Evolutionary conservation across 306 rosid species (phyloP).

Genomic region (Leucaena leucocephala): DNA sequence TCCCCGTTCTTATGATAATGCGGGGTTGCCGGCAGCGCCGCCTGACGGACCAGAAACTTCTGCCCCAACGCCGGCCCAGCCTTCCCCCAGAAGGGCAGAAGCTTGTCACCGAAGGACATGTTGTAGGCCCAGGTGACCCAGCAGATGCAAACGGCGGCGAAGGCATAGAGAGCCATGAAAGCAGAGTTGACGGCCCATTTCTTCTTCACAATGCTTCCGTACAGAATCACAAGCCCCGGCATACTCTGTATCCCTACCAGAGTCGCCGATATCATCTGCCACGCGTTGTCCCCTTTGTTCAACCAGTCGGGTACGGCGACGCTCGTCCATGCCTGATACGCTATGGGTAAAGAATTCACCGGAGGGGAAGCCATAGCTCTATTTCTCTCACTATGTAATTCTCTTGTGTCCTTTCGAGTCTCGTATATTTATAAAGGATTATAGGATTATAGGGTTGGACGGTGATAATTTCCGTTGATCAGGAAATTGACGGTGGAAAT

Average conservation of each 20-base stretch:
- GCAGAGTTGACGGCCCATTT: conserved; percentile 49
- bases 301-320: conserved; percentile 45
- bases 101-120: conserved; percentile 42
- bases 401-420: background rate
- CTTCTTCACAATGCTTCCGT: conserved; percentile 51
- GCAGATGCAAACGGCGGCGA: conserved; percentile 33
- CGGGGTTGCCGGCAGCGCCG: conserved; percentile 6
- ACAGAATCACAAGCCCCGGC: conserved; percentile 52
- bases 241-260: conserved; percentile 52
- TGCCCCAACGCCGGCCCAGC: conserved; percentile 41
- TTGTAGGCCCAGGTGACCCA: conserved; percentile 45
- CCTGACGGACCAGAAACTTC: conserved; percentile 9
- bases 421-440: background rate
- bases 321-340: conserved; percentile 33
- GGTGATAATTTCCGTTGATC: background rate
- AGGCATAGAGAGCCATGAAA: conserved; percentile 46
- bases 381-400: background rate
- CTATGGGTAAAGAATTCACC: conserved; percentile 24
- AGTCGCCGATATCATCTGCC: conserved; percentile 54
- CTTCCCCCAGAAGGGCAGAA: conserved; percentile 38
- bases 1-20: background rate
- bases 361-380: conserved; percentile 38
- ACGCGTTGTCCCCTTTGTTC: conserved; percentile 60
- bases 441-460: too few relatives aligned
- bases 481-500: background rate